Percentiles rank a stretch among this genome's conserved stretches.
phyloP scores from a whole-genome alignment of 495 filamentous ascomycete species.

The Xylaria scruposa region DNA sequence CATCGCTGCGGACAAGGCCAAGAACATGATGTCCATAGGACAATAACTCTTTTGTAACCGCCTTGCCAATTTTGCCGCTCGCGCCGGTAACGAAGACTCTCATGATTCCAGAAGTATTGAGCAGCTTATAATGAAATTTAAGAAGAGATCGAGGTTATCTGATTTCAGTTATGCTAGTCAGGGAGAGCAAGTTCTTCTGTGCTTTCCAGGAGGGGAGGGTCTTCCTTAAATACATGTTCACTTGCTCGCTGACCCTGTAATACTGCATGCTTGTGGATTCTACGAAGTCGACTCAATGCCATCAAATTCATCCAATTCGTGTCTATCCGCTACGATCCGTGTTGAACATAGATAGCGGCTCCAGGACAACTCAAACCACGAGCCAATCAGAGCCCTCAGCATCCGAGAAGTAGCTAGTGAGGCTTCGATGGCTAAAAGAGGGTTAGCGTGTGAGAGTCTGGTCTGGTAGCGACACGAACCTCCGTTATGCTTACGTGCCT shows the following conservation, averaged over 20 bases:
- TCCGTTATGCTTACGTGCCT: not conserved
- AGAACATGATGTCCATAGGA: constrained; percentile 48
- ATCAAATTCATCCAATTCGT: not conserved
- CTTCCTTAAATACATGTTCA: not conserved
- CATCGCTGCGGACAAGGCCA: constrained; percentile 51
- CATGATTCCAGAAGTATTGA: constrained; percentile 30
- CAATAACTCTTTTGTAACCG: constrained; percentile 51
- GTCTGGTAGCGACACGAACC: not conserved
- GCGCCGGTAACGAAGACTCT: constrained; percentile 58
- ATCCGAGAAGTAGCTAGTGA: constrained; percentile 11
- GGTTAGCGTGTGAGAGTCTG: not conserved
- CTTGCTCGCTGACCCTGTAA: not conserved
- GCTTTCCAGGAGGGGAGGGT: not conserved
- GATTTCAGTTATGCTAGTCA: not conserved
- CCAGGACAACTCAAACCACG: not conserved
- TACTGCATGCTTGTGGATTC: not conserved
- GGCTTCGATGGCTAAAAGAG: constrained; percentile 2
- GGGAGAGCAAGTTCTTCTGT: not conserved
- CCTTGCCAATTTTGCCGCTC: constrained; percentile 54
- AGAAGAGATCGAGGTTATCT: not conserved
- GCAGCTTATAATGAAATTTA: not conserved
- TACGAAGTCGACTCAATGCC: not conserved
- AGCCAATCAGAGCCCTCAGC: constrained; percentile 15
- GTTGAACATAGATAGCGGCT: not conserved
- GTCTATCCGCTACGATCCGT: not conserved